Evolutionary conservation across 768 basidiomycete species (phyloP).

Genomic region (Collybia sordida): DNA sequence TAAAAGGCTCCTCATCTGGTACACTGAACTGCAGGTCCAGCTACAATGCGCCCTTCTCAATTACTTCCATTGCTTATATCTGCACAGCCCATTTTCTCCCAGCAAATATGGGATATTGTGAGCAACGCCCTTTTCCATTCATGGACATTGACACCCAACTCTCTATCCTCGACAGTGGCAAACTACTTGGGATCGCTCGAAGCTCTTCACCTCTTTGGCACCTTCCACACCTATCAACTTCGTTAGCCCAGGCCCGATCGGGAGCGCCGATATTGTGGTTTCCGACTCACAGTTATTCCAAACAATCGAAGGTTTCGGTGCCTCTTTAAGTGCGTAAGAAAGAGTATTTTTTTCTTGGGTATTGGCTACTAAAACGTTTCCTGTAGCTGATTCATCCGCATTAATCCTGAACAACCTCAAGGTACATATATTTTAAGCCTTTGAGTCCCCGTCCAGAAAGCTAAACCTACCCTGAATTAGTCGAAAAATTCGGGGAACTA

Average conservation of each 20-base stretch:
- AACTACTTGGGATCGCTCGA: conserved; percentile 53
- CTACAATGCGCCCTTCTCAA: conserved; percentile 5
- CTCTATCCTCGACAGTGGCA: conserved; percentile 45
- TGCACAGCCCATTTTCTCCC: conserved; percentile 11
- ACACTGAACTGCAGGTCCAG: not conserved
- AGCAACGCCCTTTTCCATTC: not conserved
- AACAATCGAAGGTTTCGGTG: conserved; percentile 67
- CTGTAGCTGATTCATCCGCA: conserved; percentile 70
- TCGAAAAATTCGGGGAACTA: conserved; percentile 54
- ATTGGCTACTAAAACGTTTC: not conserved
- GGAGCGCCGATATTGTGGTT: conserved; percentile 62
- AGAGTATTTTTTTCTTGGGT: not conserved
- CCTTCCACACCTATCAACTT: conserved; percentile 57
- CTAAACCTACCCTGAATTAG: conserved; percentile 24
- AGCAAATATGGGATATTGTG: conserved; percentile 22
- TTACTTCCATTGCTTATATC: conserved; percentile 5
- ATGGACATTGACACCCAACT: not conserved
- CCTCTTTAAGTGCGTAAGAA: conserved; percentile 48
- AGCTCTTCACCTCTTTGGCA: conserved; percentile 49
- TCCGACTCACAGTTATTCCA: conserved; percentile 58
- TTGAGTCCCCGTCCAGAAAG: too few species aligned
- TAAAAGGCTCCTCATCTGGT: conserved; percentile 5
- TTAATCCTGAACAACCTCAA: conserved; percentile 61
- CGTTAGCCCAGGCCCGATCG: conserved; percentile 52
- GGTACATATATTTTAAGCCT: conserved; percentile 33